Conservation (phyloP, 176 grass and related monocot genomes). For the Musa schizocarpa region DNA sequence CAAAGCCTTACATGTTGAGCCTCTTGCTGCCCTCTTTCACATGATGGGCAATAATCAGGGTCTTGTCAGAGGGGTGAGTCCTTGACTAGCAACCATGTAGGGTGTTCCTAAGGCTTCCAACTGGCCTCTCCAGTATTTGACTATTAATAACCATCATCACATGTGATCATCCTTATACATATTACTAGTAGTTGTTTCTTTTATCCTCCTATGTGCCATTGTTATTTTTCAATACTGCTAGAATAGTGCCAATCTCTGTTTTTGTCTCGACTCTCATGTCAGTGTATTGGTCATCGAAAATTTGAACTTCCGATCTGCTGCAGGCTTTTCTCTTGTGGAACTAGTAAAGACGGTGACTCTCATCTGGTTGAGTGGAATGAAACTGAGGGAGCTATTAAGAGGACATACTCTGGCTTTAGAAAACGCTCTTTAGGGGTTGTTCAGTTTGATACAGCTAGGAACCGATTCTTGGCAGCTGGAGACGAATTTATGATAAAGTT, state of each 20-base stretch:
- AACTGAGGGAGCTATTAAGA: slow-evolving; percentile 88
- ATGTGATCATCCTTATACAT: background rate
- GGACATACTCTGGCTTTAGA: slow-evolving; percentile 84
- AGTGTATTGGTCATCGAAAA: background rate
- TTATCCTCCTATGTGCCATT: too few relatives aligned
- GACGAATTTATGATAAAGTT: slow-evolving; percentile 97
- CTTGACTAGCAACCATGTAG: background rate
- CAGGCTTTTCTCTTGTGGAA: slow-evolving; percentile 94
- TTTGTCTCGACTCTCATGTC: background rate
- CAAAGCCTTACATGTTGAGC: background rate
- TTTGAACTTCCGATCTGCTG: slow-evolving; percentile 19
- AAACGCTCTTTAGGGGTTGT: slow-evolving; percentile 82
- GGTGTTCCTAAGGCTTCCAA: background rate
- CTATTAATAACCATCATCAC: background rate
- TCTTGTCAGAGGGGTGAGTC: background rate
- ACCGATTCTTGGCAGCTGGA: slow-evolving; percentile 88
- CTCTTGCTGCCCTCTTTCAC: background rate
- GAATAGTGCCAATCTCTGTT: too few relatives aligned
- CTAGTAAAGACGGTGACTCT: slow-evolving; percentile 94
- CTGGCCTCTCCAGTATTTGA: too few relatives aligned
- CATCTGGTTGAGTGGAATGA: slow-evolving; percentile 99
- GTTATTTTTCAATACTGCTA: too few relatives aligned
- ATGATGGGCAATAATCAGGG: background rate
- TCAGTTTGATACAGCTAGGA: slow-evolving; percentile 92
- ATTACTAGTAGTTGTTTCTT: too few relatives aligned